Conservation (phyloP, 352 stramenopile species). For the Pythium phragmitis region DNA sequence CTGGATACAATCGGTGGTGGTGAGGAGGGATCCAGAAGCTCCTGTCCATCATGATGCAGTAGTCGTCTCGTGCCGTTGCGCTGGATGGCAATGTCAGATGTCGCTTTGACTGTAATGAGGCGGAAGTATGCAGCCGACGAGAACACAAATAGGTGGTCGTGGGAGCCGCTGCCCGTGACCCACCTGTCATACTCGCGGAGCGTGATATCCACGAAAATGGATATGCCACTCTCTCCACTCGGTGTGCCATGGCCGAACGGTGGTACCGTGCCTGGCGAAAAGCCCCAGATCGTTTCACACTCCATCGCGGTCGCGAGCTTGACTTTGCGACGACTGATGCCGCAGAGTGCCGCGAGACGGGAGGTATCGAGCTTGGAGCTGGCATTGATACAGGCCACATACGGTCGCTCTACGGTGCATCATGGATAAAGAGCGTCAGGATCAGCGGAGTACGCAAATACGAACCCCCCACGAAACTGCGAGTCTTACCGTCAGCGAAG, state of each 20-base stretch:
- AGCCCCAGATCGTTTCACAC: conserved; percentile 61
- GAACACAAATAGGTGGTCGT: conserved; percentile 45
- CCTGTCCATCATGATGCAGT: neutral
- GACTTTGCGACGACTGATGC: conserved; percentile 57
- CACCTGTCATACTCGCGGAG: conserved; percentile 38
- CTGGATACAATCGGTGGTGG: neutral
- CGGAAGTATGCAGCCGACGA: conserved; percentile 41
- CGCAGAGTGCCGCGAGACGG: conserved; percentile 44
- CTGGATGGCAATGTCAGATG: conserved; percentile 41
- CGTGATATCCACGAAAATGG: conserved; percentile 42
- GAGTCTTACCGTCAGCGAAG: conserved; percentile 62
- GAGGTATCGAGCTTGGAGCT: conserved; percentile 60
- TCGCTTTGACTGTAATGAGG: conserved; percentile 33
- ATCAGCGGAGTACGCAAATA: too few species aligned
- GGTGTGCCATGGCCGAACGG: conserved; percentile 46
- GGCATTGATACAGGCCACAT: conserved; percentile 59
- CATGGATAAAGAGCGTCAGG: too few species aligned
- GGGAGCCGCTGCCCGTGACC: conserved; percentile 46
- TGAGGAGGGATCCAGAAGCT: neutral
- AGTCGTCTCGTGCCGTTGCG: conserved; percentile 9
- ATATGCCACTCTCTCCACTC: conserved; percentile 12
- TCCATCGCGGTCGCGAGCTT: conserved; percentile 64
- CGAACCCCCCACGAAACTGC: too few species aligned
- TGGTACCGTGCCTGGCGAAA: conserved; percentile 58
- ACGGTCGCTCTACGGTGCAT: conserved; percentile 45